A percentile compares a stretch with the other conserved stretches of the same genome.
Conservation (phyloP, 805 yeast genomes). For the Metschnikowia reukaufii region DNA sequence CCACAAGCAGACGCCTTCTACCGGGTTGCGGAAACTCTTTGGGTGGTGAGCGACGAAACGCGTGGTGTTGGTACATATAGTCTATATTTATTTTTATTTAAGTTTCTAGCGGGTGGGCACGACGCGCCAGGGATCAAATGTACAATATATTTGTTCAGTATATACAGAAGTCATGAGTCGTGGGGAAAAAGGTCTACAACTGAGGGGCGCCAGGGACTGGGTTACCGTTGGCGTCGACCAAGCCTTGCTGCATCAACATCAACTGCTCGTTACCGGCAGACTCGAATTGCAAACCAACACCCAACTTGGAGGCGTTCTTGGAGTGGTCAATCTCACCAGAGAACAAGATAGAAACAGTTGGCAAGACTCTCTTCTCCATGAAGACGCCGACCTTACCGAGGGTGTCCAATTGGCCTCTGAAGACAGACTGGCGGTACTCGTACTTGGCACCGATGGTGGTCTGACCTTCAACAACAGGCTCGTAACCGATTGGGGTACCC, state of each 20-base stretch:
- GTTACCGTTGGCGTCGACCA: constrained; percentile 80
- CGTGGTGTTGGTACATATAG: no score
- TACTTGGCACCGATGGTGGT: constrained; percentile 96
- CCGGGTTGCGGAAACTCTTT: constrained; percentile 28
- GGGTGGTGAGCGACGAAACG: constrained; percentile 32
- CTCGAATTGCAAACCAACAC: constrained; percentile 94
- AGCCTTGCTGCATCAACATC: constrained; percentile 86
- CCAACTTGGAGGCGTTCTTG: constrained; percentile 69
- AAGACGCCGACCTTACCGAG: constrained; percentile 87
- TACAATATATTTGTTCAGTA: constrained; percentile 12
- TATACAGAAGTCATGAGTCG: constrained; percentile 22
- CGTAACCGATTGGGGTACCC: constrained; percentile 78
- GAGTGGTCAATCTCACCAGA: constrained; percentile 91
- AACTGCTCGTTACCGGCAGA: constrained; percentile 92
- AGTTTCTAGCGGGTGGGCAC: no score
- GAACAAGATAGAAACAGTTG: constrained; percentile 85
- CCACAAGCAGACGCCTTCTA: constrained; percentile 6
- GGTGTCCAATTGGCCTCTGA: constrained; percentile 93
- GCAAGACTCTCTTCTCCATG: constrained; percentile 90
- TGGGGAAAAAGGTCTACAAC: constrained; percentile 28
- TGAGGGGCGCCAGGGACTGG: constrained; percentile 80
- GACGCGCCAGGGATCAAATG: constrained; percentile 1
- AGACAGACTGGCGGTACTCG: constrained; percentile 93
- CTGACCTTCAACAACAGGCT: constrained; percentile 83
- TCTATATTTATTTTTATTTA: no score